Evolutionary conservation across 2,329 filamentous ascomycete species (phyloP).

Genomic region (Penicillium sp.): DNA sequence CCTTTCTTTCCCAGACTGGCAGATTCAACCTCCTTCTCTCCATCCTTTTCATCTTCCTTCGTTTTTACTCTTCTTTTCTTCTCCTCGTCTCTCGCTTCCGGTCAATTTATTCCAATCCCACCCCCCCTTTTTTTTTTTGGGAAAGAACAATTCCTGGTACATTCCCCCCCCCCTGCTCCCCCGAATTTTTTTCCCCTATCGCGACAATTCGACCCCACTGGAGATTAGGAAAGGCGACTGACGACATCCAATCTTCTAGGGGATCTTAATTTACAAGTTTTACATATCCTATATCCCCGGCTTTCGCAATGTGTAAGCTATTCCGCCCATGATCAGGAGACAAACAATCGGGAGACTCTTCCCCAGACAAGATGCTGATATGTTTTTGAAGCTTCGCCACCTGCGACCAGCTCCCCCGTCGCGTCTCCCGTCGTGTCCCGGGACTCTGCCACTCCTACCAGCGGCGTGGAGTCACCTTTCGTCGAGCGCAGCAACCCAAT

Average conservation of each 20-base stretch:
- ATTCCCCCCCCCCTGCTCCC: slow-evolving; percentile 7
- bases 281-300: slow-evolving; percentile 20
- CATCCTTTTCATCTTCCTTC: slow-evolving; percentile 19
- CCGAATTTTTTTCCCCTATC: slow-evolving; percentile 9
- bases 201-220: slow-evolving; percentile 11
- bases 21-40: slow-evolving; percentile 20
- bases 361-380: slow-evolving; percentile 19
- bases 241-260: slow-evolving; percentile 24
- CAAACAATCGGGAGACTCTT: background rate
- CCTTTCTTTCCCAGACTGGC: slow-evolving; percentile 31
- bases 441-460: slow-evolving; percentile 41
- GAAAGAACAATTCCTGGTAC: slow-evolving; percentile 14
- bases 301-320: slow-evolving; percentile 41
- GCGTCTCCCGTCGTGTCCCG: slow-evolving; percentile 32
- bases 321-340: background rate
- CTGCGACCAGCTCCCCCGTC: slow-evolving; percentile 32
- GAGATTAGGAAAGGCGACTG: slow-evolving; percentile 3
- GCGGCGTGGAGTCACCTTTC: slow-evolving; percentile 53
- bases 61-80: slow-evolving; percentile 21
- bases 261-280: slow-evolving; percentile 23
- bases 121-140: slow-evolving; percentile 13
- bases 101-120: slow-evolving; percentile 6
- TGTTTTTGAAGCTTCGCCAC: slow-evolving; percentile 32
- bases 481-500: slow-evolving; percentile 59
- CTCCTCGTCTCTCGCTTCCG: slow-evolving; percentile 21